Evolutionary conservation across 2,329 filamentous ascomycete genomes (phyloP), one percentile per base, ranked within the genome.

Genomic region (Aspergillus pseudonomiae): DNA sequence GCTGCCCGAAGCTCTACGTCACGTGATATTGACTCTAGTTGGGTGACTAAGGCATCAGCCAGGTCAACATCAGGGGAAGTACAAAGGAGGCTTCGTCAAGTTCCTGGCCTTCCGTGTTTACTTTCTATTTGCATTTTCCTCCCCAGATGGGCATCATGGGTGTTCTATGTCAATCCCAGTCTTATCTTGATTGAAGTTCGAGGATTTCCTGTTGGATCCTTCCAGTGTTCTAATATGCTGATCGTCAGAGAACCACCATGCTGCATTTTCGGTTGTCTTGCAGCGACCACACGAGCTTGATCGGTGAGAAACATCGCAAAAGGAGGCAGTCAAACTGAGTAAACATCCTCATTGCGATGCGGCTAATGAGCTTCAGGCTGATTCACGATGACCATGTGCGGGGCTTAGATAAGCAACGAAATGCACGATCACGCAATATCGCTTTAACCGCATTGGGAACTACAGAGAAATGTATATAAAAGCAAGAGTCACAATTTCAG

Each of bases 341-440:
- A 28, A 26, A 28, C 45, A 48, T 16, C 24, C 9, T 50, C 11
- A n/a, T 32, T 19, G 48, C 28, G 12, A 50, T 48, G 26, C n/a
- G 9, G 43, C 30, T 48, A 41, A 24, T 54, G 34, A 39, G 52
- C n/a, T 39, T 36, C 48, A 36, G 52, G 32, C 32, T 26, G 11
- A 55, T 55, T 32, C 52, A 6, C 11, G 52, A 55, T 55, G 32
- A 41, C 52, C 52, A 32, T 16, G n/a, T 60, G n/a, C 36, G 32
- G 39, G 32, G 61, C 52, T 70, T 71, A 72, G 54, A 60, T 72
- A 70, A 71, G 67, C 67, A 39, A 28, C 39, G 32, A 16, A 46
- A 26, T 24, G 34, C 53, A 66, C 61, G 61, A 75, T 72, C 72
- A 74, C 73, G 73, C 73, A 70, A 73, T 73, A 70, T 67, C 61